Conservation (phyloP, 768 basidiomycete species). For the Agaricus sinodeliciosus region DNA sequence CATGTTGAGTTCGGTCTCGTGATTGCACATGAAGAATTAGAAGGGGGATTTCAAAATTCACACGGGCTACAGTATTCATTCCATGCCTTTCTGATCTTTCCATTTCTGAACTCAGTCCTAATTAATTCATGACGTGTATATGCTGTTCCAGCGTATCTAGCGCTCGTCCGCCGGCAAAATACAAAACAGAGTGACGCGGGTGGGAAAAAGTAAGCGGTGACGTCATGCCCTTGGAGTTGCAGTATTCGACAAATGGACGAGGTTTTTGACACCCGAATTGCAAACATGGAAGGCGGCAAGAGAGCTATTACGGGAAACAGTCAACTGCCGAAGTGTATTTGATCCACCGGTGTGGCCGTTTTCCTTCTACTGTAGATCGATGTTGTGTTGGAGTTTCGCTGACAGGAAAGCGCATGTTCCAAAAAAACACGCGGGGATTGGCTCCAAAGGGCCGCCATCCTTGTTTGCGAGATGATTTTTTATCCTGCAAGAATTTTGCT, state of each 20-base stretch:
- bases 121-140: too few species aligned
- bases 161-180: neutral
- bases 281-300: conserved; percentile 4
- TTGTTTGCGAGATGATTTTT: neutral
- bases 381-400: conserved; percentile 4
- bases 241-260: neutral
- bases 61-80: too few species aligned
- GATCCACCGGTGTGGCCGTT: neutral
- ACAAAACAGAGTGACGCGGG: too few species aligned
- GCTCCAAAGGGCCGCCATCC: neutral
- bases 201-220: neutral
- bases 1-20: too few species aligned
- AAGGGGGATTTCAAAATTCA: too few species aligned
- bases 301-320: neutral
- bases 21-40: too few species aligned
- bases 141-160: neutral
- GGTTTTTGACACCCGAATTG: conserved; percentile 2
- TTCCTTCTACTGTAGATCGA: neutral
- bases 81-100: too few species aligned
- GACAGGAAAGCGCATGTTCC: neutral
- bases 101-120: too few species aligned
- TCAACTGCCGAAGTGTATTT: conserved; percentile 6
- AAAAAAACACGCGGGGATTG: conserved; percentile 1
- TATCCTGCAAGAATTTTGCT: conserved; percentile 3
- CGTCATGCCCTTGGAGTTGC: neutral